Percentiles rank a stretch among this genome's conserved stretches.
phyloP scores from a whole-genome alignment of 2,329 filamentous ascomycete genomes.

The Venturia nashicola region DNA sequence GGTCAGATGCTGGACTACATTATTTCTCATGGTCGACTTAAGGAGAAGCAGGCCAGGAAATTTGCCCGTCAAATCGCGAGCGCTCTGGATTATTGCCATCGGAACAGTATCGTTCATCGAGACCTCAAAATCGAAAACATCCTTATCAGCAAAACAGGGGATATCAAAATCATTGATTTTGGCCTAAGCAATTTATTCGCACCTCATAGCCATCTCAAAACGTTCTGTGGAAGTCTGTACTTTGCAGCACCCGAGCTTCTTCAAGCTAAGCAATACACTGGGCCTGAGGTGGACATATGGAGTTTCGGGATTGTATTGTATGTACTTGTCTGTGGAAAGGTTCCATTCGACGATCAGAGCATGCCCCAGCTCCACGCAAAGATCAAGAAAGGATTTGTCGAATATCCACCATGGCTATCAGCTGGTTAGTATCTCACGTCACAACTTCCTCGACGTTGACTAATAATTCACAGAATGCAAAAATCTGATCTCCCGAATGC shows the following conservation, averaged over 20 bases:
- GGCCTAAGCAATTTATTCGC: slow-evolving; percentile 93
- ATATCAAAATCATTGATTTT: slow-evolving; percentile 99
- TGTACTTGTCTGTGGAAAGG: slow-evolving; percentile 92
- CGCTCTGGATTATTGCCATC: slow-evolving; percentile 91
- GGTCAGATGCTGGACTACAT: slow-evolving; percentile 99
- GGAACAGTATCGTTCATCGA: slow-evolving; percentile 95
- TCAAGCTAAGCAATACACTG: slow-evolving; percentile 87
- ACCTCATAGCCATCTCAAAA: slow-evolving; percentile 75
- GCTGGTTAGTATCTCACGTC: slow-evolving; percentile 48
- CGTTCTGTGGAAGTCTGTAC: slow-evolving; percentile 94
- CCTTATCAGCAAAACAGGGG: slow-evolving; percentile 94
- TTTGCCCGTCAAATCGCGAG: slow-evolving; percentile 96
- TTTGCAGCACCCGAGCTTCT: slow-evolving; percentile 93
- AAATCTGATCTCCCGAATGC: slow-evolving; percentile 83
- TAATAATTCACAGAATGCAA: slow-evolving; percentile 60
- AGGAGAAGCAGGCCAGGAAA: slow-evolving; percentile 96
- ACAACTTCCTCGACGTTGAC: slow-evolving; percentile 9
- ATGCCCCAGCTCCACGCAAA: slow-evolving; percentile 98
- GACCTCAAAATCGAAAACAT: slow-evolving; percentile 99
- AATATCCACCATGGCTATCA: slow-evolving; percentile 89
- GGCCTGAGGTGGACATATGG: slow-evolving; percentile 95
- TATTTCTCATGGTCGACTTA: slow-evolving; percentile 91
- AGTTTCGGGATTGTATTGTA: slow-evolving; percentile 98
- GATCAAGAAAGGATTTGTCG: slow-evolving; percentile 93
- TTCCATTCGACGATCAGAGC: slow-evolving; percentile 97